Base-by-base conservation (phyloP, 2,329 filamentous ascomycete genomes). In the Pleurostoma richardsiae region DNA sequence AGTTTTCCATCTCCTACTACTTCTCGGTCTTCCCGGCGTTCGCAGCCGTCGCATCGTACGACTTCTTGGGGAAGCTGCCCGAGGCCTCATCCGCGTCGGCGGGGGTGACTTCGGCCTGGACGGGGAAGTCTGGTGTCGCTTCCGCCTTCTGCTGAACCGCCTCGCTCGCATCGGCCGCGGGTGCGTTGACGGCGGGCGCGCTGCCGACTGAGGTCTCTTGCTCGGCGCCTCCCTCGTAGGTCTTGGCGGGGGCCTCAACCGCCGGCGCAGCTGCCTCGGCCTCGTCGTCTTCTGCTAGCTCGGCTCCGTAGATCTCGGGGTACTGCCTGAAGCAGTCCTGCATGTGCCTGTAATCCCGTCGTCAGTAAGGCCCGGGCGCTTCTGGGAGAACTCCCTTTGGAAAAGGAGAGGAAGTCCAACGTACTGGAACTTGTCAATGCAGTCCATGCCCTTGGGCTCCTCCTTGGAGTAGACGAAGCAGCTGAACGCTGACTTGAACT, bases 381-480 rank as follows among this genome's bases (percentile, higher is more conserved):
- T 19, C 19, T 19, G 19, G 19, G 19, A 19, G 19, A 19, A 19
- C 19, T 49, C 51, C 29, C 39, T 47, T 5, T 38, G n/a, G 19
- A 19, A 19, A 19, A 19, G 19, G 19, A 19, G 19, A 19, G 19
- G 19, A 19, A 19, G 19, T 19, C 19, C 19, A 41, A 79, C 86
- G 41, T 77, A 94, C 90, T 95, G 91, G 79, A 96, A 96, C 72
- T 94, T 95, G 29, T 96, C 90, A 62, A 96, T 94, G 72, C 91
- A 96, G 64, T 96, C 90, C 74, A 96, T 92, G 44, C 92, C 92
- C 82, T 99, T 99, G 33, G 91, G 91, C 64, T 99, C 94, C 64
- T 95, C 89, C 39, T 82, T 83, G 3, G 89, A 95, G 72, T 85
- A 94, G n/a, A 99, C 90, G 61, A 99, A 99, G 73, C 94, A 99